These are phyloP conservation scores for Zarea fungicola DNA, from an alignment of 2,329 filamentous ascomycete genomes.

Conservation along the genomic window DNA sequence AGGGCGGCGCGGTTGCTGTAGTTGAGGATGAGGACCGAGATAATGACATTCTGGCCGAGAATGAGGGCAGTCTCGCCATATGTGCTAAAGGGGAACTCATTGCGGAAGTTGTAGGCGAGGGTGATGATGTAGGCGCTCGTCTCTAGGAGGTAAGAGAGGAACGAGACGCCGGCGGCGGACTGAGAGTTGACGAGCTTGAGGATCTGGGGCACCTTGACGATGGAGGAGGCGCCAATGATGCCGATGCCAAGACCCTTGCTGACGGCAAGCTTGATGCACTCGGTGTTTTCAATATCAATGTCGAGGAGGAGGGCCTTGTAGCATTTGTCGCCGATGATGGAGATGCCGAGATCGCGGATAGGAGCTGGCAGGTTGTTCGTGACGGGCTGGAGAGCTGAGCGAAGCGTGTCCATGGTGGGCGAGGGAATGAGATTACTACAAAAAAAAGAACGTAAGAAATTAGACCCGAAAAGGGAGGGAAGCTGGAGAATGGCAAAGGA, in stretches of 20 bases:
- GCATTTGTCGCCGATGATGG: conserved; percentile 77
- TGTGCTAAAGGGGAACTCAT: conserved; percentile 91
- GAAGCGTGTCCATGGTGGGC: conserved; percentile 54
- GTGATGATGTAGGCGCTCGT: conserved; percentile 82
- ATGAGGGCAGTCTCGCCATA: conserved; percentile 95
- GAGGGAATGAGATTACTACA: neutral
- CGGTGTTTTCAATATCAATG: conserved; percentile 69
- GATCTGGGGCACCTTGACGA: conserved; percentile 97
- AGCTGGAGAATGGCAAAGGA: neutral
- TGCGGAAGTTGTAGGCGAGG: conserved; percentile 86
- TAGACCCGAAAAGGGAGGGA: neutral
- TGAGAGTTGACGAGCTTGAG: conserved; percentile 79
- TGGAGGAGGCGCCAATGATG: conserved; percentile 82
- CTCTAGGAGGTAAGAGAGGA: conserved; percentile 89
- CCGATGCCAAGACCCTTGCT: conserved; percentile 90
- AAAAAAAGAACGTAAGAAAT: conserved; percentile 1
- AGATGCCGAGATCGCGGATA: conserved; percentile 67
- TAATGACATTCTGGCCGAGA: conserved; percentile 84
- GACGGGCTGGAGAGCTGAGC: conserved; percentile 60
- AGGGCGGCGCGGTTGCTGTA: conserved; percentile 65
- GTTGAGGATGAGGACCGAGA: conserved; percentile 78
- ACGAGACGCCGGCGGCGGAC: conserved; percentile 78
- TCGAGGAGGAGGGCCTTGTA: conserved; percentile 83
- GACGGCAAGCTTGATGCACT: conserved; percentile 82
- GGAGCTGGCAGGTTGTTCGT: conserved; percentile 69